Conservation (phyloP, 306 rosid genomes). For the Astragalus membranaceus region DNA sequence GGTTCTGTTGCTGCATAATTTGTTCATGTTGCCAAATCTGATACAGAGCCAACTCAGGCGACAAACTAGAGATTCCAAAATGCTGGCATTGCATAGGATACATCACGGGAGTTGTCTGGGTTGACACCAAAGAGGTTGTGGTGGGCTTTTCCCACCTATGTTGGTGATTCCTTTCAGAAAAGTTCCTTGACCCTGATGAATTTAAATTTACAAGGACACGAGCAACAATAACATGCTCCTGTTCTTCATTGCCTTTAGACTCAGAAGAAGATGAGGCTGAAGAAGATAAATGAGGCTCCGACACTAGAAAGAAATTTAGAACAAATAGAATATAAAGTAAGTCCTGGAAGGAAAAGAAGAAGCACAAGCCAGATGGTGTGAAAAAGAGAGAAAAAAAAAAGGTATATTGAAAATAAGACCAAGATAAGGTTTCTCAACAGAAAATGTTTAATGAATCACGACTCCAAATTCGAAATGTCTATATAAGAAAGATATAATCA, state of each 20-base stretch:
- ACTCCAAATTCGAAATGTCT: not conserved
- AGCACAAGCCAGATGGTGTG: not conserved
- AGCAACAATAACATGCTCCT: slow-evolving; percentile 61
- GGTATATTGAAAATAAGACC: not conserved
- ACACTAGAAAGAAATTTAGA: slow-evolving; percentile 45
- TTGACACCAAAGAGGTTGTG: slow-evolving; percentile 26
- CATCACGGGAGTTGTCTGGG: slow-evolving; percentile 28
- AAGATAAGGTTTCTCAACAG: not conserved
- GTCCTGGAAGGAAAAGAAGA: not conserved
- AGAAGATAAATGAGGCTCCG: slow-evolving; percentile 37
- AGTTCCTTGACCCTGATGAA: slow-evolving; percentile 28
- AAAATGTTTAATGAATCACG: slow-evolving; percentile 5
- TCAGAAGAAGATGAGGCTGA: slow-evolving; percentile 32
- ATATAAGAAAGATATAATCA: slow-evolving; percentile 4
- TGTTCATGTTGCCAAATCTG: slow-evolving; percentile 79
- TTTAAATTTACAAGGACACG: slow-evolving; percentile 48
- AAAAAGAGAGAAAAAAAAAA: not conserved
- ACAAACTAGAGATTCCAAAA: slow-evolving; percentile 42
- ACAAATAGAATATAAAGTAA: slow-evolving; percentile 7
- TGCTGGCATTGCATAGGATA: slow-evolving; percentile 42
- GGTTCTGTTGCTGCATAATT: slow-evolving; percentile 48
- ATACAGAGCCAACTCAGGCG: slow-evolving; percentile 49
- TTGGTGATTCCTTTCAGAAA: slow-evolving; percentile 24
- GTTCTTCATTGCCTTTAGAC: slow-evolving; percentile 51
- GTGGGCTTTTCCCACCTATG: slow-evolving; percentile 26